phyloP scores from a whole-genome alignment of 2,329 filamentous ascomycete genomes.

The Myriangium duriaei region DNA sequence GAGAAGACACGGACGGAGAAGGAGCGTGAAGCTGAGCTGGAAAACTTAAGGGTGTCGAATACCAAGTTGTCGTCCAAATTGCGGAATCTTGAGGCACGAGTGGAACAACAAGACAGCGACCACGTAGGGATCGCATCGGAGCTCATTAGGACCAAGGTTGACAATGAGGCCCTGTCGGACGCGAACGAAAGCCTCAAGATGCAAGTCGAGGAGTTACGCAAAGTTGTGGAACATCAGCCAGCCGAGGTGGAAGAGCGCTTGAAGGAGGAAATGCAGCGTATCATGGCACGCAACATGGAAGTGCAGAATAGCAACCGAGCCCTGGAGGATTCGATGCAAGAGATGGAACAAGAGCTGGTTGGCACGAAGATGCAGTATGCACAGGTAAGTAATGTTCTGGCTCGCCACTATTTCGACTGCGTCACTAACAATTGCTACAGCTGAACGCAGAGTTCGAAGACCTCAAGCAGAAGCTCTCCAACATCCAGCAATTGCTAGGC shows the following conservation, averaged over 20 bases:
- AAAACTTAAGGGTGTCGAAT: slow-evolving; percentile 56
- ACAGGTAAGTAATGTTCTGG: slow-evolving; percentile 76
- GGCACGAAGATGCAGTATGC: slow-evolving; percentile 90
- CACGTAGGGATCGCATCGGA: slow-evolving; percentile 86
- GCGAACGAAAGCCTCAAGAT: slow-evolving; percentile 78
- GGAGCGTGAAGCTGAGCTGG: slow-evolving; percentile 70
- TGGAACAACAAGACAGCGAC: slow-evolving; percentile 78
- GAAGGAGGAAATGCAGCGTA: slow-evolving; percentile 72
- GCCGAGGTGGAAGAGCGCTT: slow-evolving; percentile 74
- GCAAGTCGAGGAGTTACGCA: slow-evolving; percentile 73
- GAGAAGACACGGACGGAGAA: slow-evolving; percentile 75
- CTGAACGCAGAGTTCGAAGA: slow-evolving; percentile 36
- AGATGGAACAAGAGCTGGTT: slow-evolving; percentile 87
- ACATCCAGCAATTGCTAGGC: slow-evolving; percentile 31
- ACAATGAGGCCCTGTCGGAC: slow-evolving; percentile 81
- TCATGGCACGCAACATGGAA: slow-evolving; percentile 85
- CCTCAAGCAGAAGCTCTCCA: slow-evolving; percentile 37
- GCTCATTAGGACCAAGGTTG: slow-evolving; percentile 80
- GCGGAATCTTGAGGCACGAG: slow-evolving; percentile 74
- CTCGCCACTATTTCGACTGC: slow-evolving; percentile 15
- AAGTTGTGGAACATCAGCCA: slow-evolving; percentile 80
- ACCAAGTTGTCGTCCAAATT: slow-evolving; percentile 58
- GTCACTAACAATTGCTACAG: slow-evolving; percentile 19
- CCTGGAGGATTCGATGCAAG: slow-evolving; percentile 77
- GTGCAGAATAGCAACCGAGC: slow-evolving; percentile 86